A percentile compares a stretch with the other conserved stretches of the same genome.
Conservation (phyloP, 345 rosid species). For the Eucalyptus regnans region DNA sequence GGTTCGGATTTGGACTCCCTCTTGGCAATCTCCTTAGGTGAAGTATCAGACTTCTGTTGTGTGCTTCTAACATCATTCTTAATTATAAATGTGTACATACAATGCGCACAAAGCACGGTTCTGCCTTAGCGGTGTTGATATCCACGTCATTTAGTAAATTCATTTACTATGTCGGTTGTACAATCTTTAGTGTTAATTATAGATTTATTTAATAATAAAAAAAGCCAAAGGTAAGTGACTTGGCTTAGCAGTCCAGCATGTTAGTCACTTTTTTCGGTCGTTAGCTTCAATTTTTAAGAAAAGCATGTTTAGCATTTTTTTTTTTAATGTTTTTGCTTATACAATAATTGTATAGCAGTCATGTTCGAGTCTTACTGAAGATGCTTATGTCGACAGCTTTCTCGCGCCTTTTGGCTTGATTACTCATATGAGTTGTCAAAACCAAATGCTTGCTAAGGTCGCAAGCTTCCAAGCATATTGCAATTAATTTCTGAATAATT, state of each 20-base stretch:
- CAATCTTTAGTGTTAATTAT: not conserved
- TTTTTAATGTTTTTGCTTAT: not conserved
- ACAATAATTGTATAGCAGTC: not conserved
- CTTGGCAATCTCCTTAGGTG: no score
- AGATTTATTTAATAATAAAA: not conserved
- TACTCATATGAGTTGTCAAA: not conserved
- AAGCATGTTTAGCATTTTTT: not conserved
- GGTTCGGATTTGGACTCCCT: no score
- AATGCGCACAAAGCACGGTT: not conserved
- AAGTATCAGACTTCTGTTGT: accelerated
- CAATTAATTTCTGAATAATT: not conserved
- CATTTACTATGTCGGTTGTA: not conserved
- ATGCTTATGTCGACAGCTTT: not conserved
- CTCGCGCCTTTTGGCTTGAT: not conserved
- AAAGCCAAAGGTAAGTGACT: not conserved
- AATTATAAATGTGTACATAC: not conserved
- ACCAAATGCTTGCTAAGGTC: not conserved
- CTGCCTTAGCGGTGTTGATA: not conserved
- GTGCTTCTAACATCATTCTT: not conserved
- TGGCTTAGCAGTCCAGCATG: not conserved
- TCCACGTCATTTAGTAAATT: not conserved
- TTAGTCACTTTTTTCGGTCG: not conserved
- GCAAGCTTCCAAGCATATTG: not conserved
- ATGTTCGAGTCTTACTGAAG: not conserved
- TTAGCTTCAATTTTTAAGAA: not conserved